Conservation (phyloP, 495 filamentous ascomycete species). For the Penicillium maclennaniae region DNA sequence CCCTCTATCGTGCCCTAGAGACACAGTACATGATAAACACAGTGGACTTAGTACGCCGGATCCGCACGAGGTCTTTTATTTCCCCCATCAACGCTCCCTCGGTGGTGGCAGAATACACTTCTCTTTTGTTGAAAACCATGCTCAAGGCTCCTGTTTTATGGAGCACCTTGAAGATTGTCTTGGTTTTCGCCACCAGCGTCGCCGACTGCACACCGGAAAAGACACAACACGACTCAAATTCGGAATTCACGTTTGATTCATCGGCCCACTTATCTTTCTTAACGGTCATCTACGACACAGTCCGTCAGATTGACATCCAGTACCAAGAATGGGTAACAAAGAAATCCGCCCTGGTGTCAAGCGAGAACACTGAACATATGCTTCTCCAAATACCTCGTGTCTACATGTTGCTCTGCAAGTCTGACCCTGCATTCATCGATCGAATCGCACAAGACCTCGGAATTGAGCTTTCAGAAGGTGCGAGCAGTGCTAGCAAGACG, state of each 20-base stretch:
- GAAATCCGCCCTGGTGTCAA: conserved; percentile 36
- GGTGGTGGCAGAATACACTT: conserved; percentile 24
- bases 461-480: conserved; percentile 37
- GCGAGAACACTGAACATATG: conserved; percentile 34
- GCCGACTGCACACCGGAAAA: conserved; percentile 11
- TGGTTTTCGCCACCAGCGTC: conserved; percentile 19
- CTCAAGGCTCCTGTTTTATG: conserved; percentile 23
- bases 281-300: conserved; percentile 24
- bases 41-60: conserved; percentile 21
- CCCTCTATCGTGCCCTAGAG: conserved; percentile 30
- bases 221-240: conserved; percentile 1
- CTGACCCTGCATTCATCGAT: conserved; percentile 19
- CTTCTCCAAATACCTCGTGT: conserved; percentile 23
- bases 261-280: conserved; percentile 15
- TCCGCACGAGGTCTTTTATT: conserved; percentile 27
- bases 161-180: not conserved
- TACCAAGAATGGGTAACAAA: conserved; percentile 38
- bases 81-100: conserved; percentile 22
- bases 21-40: conserved; percentile 20
- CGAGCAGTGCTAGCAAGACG: conserved; percentile 23
- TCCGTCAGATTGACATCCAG: conserved; percentile 28
- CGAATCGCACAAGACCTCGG: conserved; percentile 36
- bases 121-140: conserved; percentile 23
- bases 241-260: conserved; percentile 7
- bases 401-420: conserved; percentile 24